Evolutionary conservation across 2,329 filamentous ascomycete genomes (phyloP).

Genomic region (Rhinocladiella similis): DNA sequence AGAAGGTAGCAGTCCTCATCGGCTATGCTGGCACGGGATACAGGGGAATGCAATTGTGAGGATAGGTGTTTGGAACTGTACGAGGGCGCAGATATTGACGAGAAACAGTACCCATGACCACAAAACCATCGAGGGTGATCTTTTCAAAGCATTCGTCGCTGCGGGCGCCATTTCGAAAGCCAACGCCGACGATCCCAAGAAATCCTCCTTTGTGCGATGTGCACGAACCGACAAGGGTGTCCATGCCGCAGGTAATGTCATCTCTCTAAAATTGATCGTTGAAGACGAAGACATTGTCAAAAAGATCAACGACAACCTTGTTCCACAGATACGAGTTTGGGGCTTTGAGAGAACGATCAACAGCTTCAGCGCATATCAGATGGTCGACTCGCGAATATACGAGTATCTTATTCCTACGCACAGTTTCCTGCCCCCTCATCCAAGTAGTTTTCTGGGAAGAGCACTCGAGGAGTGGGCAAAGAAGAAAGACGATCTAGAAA

Average conservation of each 20-base stretch:
- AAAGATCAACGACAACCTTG: slow-evolving; percentile 85
- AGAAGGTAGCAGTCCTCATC: slow-evolving; percentile 93
- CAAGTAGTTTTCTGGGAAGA: slow-evolving; percentile 79
- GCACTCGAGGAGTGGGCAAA: slow-evolving; percentile 77
- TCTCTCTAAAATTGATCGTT: slow-evolving; percentile 92
- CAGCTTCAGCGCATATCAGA: slow-evolving; percentile 90
- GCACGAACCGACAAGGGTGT: slow-evolving; percentile 97
- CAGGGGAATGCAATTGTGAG: slow-evolving; percentile 87
- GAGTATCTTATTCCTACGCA: slow-evolving; percentile 96
- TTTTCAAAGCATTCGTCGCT: slow-evolving; percentile 87
- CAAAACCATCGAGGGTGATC: slow-evolving; percentile 93
- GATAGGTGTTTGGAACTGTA: background rate
- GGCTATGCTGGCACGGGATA: slow-evolving; percentile 97
- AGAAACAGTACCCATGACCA: slow-evolving; percentile 54
- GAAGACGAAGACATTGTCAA: slow-evolving; percentile 84
- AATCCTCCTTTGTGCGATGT: slow-evolving; percentile 90
- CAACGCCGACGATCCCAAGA: slow-evolving; percentile 95
- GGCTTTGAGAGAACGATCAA: slow-evolving; percentile 87
- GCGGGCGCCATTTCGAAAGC: slow-evolving; percentile 94
- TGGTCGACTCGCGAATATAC: slow-evolving; percentile 94
- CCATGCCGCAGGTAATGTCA: slow-evolving; percentile 91
- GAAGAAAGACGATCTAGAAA: slow-evolving; percentile 69
- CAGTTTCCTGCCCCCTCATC: slow-evolving; percentile 88
- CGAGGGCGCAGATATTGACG: background rate
- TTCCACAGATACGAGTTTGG: slow-evolving; percentile 91